Conservation (phyloP, 331 rosid species). For the Malus hybrid region DNA sequence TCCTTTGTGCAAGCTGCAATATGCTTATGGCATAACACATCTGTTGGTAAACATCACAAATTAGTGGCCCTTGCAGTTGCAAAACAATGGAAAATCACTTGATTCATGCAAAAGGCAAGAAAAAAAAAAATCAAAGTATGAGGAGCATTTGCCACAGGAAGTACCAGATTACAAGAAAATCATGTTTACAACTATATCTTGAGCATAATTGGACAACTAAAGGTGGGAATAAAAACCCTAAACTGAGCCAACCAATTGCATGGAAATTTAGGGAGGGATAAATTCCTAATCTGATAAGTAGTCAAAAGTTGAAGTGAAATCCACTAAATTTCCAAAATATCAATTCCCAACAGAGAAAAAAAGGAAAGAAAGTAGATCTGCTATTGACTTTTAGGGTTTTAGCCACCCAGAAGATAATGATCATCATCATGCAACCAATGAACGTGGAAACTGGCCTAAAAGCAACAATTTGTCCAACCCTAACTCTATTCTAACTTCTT, state of each 20-base stretch:
- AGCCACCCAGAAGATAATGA: slow-evolving; percentile 12
- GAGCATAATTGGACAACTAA: background rate
- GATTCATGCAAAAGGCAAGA: no score
- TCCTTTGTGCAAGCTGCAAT: slow-evolving; percentile 10
- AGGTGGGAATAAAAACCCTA: background rate
- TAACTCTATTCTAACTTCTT: background rate
- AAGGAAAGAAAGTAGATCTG: background rate
- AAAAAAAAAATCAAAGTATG: background rate
- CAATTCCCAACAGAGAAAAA: background rate
- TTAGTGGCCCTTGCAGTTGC: background rate
- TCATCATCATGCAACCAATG: background rate
- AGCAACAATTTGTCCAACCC: background rate
- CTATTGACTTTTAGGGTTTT: slow-evolving; percentile 4
- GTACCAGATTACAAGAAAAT: background rate
- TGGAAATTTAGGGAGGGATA: slow-evolving; percentile 8
- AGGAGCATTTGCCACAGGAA: background rate
- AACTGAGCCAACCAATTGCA: background rate
- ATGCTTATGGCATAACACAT: background rate
- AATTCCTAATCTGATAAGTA: slow-evolving; percentile 2
- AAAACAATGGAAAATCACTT: no score
- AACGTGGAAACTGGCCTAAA: background rate
- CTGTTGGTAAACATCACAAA: slow-evolving; percentile 2
- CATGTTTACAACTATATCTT: background rate
- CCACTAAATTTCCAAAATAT: background rate
- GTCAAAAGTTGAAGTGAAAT: slow-evolving; percentile 3